Evolutionary conservation across 2,329 filamentous ascomycete species (phyloP), one percentile per base, ranked within the genome.

Genomic region (Dendryphion nanum): DNA sequence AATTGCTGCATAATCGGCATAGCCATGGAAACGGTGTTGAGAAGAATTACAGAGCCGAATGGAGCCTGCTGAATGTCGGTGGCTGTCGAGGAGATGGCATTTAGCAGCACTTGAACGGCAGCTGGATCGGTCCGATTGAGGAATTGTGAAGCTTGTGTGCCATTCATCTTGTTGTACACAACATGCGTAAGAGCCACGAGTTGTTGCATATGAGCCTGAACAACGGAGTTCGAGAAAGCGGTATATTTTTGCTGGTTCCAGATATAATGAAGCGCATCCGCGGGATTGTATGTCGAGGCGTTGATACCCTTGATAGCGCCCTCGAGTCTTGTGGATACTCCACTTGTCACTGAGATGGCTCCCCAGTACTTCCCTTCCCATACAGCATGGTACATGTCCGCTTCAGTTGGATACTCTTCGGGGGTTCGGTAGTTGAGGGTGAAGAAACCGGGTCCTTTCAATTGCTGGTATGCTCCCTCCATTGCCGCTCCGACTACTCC

Each of bases 1-100:
- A 75, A 75, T 43, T 74, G 66, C 38, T 70, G 66, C 21, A 75
- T 64, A 8, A 74, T 49, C n/a, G 71, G 64, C 20, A 74, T 57
- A 32, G 72, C 67, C 35, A 73, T 64, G 3, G 64, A 57, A 5
- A 72, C 48, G 0, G 69, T 74, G 44, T 73, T 74, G 51, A 72
- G 71, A 35, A 74, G 58, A 1, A 70, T 48, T 2, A 68, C 53
- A 1, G 68, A 61, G 3, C 69, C 69, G 42, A 74, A 68, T 0
- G 54, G 38, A 0, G 70, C 72, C 0, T 63, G 54, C 37, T 70
- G 63, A 36, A 74, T 58, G 45, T 74, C 66, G 32, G 60, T 43
- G 3, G 48, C 52, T 4, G 49, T 41, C 4, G 68, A 45, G 6
- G 46, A 41, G 55, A 70, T 71, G 1, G 72, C 71, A 24, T 68